Evolutionary conservation across 2,329 filamentous ascomycete species (phyloP), one percentile per base, ranked within the genome.

Genomic region (Aspergillus ruber): DNA sequence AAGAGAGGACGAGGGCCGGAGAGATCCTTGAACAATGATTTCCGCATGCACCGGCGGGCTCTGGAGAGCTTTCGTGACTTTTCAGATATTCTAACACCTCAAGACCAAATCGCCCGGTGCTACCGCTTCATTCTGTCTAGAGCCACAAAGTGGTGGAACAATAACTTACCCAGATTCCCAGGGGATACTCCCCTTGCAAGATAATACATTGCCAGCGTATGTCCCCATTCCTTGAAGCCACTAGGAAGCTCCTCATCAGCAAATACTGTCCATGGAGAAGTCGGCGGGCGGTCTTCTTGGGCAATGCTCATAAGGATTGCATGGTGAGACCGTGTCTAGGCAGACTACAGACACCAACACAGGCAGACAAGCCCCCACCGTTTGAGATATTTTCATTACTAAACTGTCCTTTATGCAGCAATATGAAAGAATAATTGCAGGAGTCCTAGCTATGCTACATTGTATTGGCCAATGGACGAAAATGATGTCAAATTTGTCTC

Each of bases 401-500:
- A 1, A 81, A 81, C 46, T 74, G 71, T 17, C 72, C 71, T 0
- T 64, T 81, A 0, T 68, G 78, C 1, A 44, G 0, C 17, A 46
- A 0, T 79, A 77, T 50, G 72, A 74, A 0, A 46, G 47, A 1
- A 60, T 62, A 0, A 79, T 82, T 69, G 79, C 73, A 0, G 68
- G 75, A 4, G 66, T 71, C 0, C 66, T 82, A 0, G 77, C 78
- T 0, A 63, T 75, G 2, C 61, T 81, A 43, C 73, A 78, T 49
- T 82, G 76, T 77, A 40, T 54, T 1, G 71, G 66, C 0, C 50
- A 61, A 56, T 79, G 0, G 77, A 82, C 50, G 78, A 70, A 1
- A 74, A 74, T 32, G 78, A 80, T 41, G 67, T 82, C 2, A 76
- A 82, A 43, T 81, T 80, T 53, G 78, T 82, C 0, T 68, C 82